Evolutionary conservation across 139 green algal species (phyloP).

Genomic region (Zygnema cylindricum): DNA sequence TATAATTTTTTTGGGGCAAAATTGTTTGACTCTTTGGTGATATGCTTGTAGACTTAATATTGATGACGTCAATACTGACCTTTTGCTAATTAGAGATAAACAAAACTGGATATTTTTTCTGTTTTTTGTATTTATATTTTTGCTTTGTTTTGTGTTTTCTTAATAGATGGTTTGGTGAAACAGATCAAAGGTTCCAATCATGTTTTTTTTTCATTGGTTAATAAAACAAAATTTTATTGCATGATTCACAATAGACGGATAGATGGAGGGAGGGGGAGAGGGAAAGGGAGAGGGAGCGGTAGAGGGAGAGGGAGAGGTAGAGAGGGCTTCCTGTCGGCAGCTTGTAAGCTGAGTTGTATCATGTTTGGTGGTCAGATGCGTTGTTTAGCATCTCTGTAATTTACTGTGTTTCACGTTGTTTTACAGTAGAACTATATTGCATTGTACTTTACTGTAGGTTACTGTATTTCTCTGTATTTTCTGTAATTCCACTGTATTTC

Average conservation of each 20-base stretch:
- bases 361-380: background rate
- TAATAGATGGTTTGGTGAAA: background rate
- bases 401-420: too few species aligned
- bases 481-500: too few species aligned
- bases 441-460: too few species aligned
- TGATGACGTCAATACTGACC: background rate
- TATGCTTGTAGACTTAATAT: background rate
- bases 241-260: background rate
- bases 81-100: constrained; percentile 9
- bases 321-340: background rate
- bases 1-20: background rate
- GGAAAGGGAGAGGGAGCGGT: background rate
- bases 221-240: background rate
- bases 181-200: background rate
- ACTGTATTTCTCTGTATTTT: too few species aligned
- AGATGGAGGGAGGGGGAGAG: background rate
- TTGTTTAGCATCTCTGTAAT: too few species aligned
- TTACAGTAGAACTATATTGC: too few species aligned
- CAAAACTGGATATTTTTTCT: too few species aligned
- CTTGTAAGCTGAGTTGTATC: background rate
- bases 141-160: background rate
- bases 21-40: background rate
- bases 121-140: background rate
- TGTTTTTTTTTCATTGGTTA: background rate
- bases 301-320: background rate